Conservation (phyloP, 2,329 filamentous ascomycete genomes). For the Ceratocystis papillata region DNA sequence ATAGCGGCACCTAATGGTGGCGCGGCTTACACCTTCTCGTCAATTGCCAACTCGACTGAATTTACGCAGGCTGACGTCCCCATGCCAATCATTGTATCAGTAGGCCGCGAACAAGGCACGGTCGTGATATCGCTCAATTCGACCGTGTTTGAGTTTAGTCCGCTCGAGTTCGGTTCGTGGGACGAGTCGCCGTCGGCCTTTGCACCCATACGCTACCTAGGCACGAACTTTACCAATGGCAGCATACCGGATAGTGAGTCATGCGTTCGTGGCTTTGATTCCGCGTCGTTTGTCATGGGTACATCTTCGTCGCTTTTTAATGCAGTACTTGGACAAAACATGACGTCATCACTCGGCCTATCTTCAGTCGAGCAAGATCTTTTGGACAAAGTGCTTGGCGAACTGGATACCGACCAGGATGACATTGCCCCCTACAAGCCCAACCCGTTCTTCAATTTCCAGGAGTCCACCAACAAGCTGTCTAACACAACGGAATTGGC, state of each 20-base stretch:
- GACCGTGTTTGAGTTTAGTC: constrained; percentile 54
- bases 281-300: constrained; percentile 68
- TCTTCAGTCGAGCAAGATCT: constrained; percentile 33
- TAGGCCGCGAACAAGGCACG: constrained; percentile 38
- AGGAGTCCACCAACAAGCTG: constrained; percentile 36
- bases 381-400: constrained; percentile 40
- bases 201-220: constrained; percentile 48
- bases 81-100: constrained; percentile 42
- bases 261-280: constrained; percentile 59
- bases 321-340: constrained; percentile 48
- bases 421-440: constrained; percentile 64
- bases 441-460: constrained; percentile 49
- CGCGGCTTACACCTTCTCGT: constrained; percentile 69
- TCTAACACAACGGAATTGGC: constrained; percentile 46
- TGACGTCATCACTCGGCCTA: constrained; percentile 23
- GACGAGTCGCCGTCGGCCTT: constrained; percentile 51
- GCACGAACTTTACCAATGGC: constrained; percentile 47
- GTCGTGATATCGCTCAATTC: constrained; percentile 42
- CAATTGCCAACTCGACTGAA: constrained; percentile 39
- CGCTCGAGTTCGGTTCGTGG: constrained; percentile 56
- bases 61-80: constrained; percentile 38
- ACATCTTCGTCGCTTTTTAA: constrained; percentile 78
- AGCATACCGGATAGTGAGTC: constrained; percentile 36
- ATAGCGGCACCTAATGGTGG: constrained; percentile 67
- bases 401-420: constrained; percentile 50